Percentiles rank a stretch among this genome's conserved stretches.
Evolutionary conservation across 2,329 filamentous ascomycete species (phyloP).

Genomic region (Cercospora sesami): DNA sequence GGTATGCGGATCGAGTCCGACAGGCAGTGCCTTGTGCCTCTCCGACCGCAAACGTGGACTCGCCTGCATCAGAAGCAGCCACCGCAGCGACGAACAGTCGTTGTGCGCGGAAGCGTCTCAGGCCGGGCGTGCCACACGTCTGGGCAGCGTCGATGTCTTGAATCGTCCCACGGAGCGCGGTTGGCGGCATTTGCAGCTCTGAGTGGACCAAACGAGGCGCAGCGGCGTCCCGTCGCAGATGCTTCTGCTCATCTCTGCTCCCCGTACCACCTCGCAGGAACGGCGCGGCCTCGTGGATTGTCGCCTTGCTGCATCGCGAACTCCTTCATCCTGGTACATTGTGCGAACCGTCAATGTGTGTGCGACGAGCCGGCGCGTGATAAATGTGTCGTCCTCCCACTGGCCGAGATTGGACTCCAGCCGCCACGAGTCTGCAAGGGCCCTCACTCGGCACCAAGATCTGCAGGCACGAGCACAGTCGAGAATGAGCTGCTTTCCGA

Average conservation of each 20-base stretch:
- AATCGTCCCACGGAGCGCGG: neutral
- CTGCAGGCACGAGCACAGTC: slow-evolving; percentile 11
- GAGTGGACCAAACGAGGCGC: slow-evolving; percentile 15
- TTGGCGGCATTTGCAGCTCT: slow-evolving; percentile 8
- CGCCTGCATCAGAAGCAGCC: neutral
- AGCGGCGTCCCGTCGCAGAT: slow-evolving; percentile 8
- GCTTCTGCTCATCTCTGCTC: neutral
- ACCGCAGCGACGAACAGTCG: neutral
- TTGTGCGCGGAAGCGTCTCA: neutral
- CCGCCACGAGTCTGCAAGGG: slow-evolving; percentile 14
- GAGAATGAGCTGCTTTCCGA: slow-evolving; percentile 13
- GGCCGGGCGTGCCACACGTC: neutral
- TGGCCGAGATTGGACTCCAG: slow-evolving; percentile 1
- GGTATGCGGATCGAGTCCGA: neutral
- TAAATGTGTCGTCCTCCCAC: slow-evolving; percentile 9
- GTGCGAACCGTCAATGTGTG: neutral
- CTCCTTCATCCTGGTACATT: neutral
- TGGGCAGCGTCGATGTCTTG: neutral
- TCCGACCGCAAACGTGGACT: neutral
- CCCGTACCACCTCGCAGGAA: neutral
- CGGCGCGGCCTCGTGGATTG: slow-evolving; percentile 2
- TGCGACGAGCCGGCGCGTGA: neutral
- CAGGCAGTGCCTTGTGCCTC: neutral
- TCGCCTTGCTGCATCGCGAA: slow-evolving; percentile 8
- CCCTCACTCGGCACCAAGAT: neutral